Conservation (phyloP, 2,329 filamentous ascomycete genomes). For the Cercospora zeae-maydis region DNA sequence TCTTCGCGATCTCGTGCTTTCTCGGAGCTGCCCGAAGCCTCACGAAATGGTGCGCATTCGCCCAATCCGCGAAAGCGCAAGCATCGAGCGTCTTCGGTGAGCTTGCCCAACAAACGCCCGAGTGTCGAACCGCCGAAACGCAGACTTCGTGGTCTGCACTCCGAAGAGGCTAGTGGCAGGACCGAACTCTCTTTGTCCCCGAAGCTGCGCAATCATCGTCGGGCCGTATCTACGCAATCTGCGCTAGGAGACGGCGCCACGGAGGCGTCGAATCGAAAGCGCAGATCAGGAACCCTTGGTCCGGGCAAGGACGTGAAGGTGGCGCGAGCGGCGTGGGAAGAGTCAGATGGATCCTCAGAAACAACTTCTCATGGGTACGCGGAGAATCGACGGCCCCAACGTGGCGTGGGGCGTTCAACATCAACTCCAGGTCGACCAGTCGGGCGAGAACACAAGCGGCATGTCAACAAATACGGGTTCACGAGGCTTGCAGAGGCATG, state of each 20-base stretch:
- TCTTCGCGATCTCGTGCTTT: conserved; percentile 30
- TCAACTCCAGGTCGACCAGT: conserved; percentile 52
- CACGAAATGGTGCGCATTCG: conserved; percentile 25
- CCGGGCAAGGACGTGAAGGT: conserved; percentile 33
- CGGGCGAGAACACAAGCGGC: conserved; percentile 67
- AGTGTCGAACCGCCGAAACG: conserved; percentile 31
- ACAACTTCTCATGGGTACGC: conserved; percentile 55
- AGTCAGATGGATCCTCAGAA: conserved; percentile 54
- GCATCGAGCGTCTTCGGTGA: conserved; percentile 36
- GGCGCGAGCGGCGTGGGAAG: conserved; percentile 51
- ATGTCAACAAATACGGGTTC: conserved; percentile 87
- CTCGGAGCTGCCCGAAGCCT: conserved; percentile 30
- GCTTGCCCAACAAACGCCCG: conserved; percentile 34
- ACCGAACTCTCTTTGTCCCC: conserved; percentile 58
- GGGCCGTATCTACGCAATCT: conserved; percentile 63
- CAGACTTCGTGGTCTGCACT: conserved; percentile 29
- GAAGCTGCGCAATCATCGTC: conserved; percentile 55
- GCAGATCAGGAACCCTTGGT: conserved; percentile 52
- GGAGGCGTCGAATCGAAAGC: conserved; percentile 29
- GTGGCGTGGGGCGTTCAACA: conserved; percentile 48
- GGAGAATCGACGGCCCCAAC: conserved; percentile 59
- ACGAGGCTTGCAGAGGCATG: conserved; percentile 88
- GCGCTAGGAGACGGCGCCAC: conserved; percentile 53
- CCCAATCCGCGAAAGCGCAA: conserved; percentile 39
- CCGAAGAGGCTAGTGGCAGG: conserved; percentile 25